Evolutionary conservation across 2,329 filamentous ascomycete genomes (phyloP).

Genomic region (Coleophoma cylindrospora): DNA sequence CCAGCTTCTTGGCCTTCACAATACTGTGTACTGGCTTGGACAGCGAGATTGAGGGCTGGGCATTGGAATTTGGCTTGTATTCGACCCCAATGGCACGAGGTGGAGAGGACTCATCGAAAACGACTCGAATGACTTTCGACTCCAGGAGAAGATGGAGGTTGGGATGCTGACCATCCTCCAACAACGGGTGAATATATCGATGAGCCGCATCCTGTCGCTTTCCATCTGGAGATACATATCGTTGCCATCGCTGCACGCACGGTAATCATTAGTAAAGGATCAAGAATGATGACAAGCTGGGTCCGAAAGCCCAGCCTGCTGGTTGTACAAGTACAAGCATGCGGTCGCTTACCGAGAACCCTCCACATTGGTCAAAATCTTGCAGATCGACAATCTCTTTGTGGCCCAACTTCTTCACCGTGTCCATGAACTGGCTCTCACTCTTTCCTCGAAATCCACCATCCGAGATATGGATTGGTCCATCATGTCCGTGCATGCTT

Average conservation of each 20-base stretch:
- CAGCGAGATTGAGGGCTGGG: constrained; percentile 27
- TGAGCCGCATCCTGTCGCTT: constrained; percentile 54
- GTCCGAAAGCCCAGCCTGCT: no score
- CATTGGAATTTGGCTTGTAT: constrained; percentile 43
- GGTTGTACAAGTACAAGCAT: no score
- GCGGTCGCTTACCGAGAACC: constrained; percentile 20
- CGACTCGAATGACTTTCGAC: constrained; percentile 47
- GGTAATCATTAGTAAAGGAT: not conserved
- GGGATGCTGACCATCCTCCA: constrained; percentile 42
- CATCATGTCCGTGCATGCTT: constrained; percentile 44
- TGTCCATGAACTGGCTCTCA: constrained; percentile 45
- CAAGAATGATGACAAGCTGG: not conserved
- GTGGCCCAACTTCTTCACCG: constrained; percentile 41
- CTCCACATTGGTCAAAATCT: constrained; percentile 37
- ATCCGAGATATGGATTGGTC: constrained; percentile 50
- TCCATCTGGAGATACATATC: constrained; percentile 46
- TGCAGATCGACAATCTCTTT: constrained; percentile 49
- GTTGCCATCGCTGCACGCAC: constrained; percentile 33
- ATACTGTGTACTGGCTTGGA: constrained; percentile 25
- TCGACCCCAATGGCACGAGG: constrained; percentile 54
- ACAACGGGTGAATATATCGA: constrained; percentile 46
- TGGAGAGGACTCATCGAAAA: constrained; percentile 41
- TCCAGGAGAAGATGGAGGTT: constrained; percentile 57
- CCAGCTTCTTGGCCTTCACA: constrained; percentile 48
- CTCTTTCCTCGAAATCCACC: constrained; percentile 38